Percentiles rank a stretch among this genome's conserved stretches.
Evolutionary conservation across 2,329 filamentous ascomycete genomes (phyloP).

Genomic region (Phyllachora maydis): DNA sequence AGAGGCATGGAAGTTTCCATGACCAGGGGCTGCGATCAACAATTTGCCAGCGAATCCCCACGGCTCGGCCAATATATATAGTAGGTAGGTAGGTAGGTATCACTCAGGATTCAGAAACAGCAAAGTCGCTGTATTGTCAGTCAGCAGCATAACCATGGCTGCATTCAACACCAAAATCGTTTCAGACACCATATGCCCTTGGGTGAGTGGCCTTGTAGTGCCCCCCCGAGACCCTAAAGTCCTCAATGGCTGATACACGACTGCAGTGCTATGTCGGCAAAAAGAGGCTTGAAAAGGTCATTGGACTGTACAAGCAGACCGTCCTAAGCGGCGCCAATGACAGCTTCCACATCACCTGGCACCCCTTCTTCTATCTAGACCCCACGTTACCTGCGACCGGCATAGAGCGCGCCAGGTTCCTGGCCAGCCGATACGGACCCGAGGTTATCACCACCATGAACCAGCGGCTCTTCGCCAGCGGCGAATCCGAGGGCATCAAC

Average conservation of each 20-base stretch:
- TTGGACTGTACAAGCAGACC: conserved; percentile 39
- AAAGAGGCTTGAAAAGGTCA: conserved; percentile 52
- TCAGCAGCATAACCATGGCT: conserved; percentile 47
- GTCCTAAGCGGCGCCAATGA: conserved; percentile 38
- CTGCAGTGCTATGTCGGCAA: conserved; percentile 59
- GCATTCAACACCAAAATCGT: conserved; percentile 59
- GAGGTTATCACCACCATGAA: conserved; percentile 18
- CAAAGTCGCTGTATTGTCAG: conserved; percentile 1
- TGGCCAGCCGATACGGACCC: conserved; percentile 43
- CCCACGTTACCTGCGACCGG: conserved; percentile 31
- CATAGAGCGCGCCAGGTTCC: conserved; percentile 25
- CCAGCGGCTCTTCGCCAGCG: conserved; percentile 26
- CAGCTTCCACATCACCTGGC: conserved; percentile 55
- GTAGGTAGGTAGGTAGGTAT: too few relatives aligned
- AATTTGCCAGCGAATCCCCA: too few relatives aligned
- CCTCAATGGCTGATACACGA: conserved; percentile 6
- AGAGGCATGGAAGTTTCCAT: too few relatives aligned
- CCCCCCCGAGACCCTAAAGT: conserved; percentile 1
- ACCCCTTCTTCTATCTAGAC: conserved; percentile 66
- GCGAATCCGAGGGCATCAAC: conserved; percentile 44
- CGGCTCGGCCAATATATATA: too few relatives aligned
- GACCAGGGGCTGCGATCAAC: too few relatives aligned
- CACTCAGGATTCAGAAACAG: too few relatives aligned
- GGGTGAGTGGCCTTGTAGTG: conserved; percentile 12
- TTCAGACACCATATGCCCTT: conserved; percentile 65